Evolutionary conservation across 768 basidiomycete genomes (phyloP).

Genomic region (Leccinum broughii): DNA sequence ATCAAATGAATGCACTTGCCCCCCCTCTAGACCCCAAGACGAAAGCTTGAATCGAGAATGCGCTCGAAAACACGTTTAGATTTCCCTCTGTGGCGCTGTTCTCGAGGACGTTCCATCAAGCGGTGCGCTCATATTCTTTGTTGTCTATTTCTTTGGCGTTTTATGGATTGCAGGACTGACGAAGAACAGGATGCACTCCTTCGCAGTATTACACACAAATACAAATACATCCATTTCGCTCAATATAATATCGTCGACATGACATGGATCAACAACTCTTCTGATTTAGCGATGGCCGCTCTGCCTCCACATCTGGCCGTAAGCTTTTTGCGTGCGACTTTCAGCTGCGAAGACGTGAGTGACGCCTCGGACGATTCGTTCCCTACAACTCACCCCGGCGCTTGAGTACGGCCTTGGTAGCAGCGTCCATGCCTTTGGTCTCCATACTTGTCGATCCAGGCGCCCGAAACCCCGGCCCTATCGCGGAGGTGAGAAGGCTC

Average conservation of each 20-base stretch:
- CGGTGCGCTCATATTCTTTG: conserved; percentile 52
- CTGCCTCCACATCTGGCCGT: not conserved
- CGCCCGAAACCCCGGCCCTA: conserved; percentile 30
- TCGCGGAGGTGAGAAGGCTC: not conserved
- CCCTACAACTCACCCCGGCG: conserved; percentile 15
- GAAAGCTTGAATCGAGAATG: conserved; percentile 74
- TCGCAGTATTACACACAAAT: not conserved
- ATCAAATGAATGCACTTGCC: not conserved
- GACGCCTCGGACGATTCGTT: not conserved
- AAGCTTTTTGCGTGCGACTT: conserved; percentile 1
- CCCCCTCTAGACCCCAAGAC: conserved; percentile 81
- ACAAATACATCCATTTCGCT: not conserved
- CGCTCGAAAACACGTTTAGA: conserved; percentile 87
- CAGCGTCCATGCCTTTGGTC: conserved; percentile 25
- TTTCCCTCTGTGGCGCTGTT: conserved; percentile 89
- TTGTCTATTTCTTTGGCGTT: not conserved
- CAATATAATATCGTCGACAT: not conserved
- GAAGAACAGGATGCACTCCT: conserved; percentile 73
- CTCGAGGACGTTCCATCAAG: conserved; percentile 85
- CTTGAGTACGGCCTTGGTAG: not conserved
- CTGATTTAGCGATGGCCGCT: conserved; percentile 19
- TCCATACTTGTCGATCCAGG: conserved; percentile 26
- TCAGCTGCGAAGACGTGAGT: conserved; percentile 18
- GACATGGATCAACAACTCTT: too few relatives aligned
- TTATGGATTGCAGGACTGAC: conserved; percentile 61